These are phyloP conservation scores for Penicillium sp. DNA, from an alignment of 2,329 filamentous ascomycete genomes.

Conservation along the genomic window DNA sequence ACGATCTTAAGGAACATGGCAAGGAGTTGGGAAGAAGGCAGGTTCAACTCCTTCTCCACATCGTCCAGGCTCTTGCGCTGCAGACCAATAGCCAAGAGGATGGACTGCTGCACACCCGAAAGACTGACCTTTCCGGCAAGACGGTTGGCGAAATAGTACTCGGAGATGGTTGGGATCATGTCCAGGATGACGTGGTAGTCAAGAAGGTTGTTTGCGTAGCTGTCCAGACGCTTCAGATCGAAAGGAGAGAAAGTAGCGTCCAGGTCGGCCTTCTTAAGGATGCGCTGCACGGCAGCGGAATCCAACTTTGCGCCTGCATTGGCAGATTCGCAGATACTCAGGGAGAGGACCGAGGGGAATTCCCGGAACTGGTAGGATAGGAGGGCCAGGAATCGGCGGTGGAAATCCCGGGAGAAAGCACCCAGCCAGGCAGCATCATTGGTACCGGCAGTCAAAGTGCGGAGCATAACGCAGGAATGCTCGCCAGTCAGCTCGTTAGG, in stretches of 20 bases:
- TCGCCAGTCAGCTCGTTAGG: conserved; percentile 95
- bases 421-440: conserved; percentile 84
- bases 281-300: conserved; percentile 53
- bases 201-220: conserved; percentile 94
- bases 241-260: conserved; percentile 83
- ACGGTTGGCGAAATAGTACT: conserved; percentile 81
- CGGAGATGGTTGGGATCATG: conserved; percentile 80
- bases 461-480: conserved; percentile 96
- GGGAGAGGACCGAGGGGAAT: conserved; percentile 76
- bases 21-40: conserved; percentile 78
- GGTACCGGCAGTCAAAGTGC: conserved; percentile 65
- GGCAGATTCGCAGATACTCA: conserved; percentile 88
- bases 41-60: conserved; percentile 75
- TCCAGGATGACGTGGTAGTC: conserved; percentile 98
- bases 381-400: conserved; percentile 86
- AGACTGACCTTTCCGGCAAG: conserved; percentile 71
- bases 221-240: conserved; percentile 91
- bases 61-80: conserved; percentile 86
- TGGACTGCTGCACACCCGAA: conserved; percentile 80
- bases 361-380: conserved; percentile 90
- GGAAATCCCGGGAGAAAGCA: conserved; percentile 90
- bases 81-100: conserved; percentile 86
- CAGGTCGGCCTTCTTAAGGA: conserved; percentile 74
- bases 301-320: conserved; percentile 72
- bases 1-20: conserved; percentile 98